Base-by-base conservation (phyloP, 768 basidiomycete species). In the Calocera viscosa region DNA sequence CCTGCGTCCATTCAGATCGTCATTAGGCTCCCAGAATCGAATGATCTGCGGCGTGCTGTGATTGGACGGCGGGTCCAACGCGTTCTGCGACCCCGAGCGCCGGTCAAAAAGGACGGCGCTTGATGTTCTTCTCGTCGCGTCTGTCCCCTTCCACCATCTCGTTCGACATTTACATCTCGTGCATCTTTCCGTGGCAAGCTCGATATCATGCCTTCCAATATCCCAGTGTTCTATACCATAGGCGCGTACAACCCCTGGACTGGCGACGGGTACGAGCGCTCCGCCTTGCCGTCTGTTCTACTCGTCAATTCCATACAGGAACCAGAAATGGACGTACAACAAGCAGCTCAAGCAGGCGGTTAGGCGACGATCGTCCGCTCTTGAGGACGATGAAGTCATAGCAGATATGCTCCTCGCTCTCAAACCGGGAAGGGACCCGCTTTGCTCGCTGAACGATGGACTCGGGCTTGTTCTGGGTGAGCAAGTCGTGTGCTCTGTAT, bases 241-340 rank as follows among this genome's bases (percentile, higher is more conserved):
- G 53, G 53, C 19, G 53, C 53, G 19, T 60, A 60, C 19, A 19
- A 60, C 53, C 53, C 53, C 7, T 60, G 53, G 53, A 60, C 53
- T 8, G 30, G 30, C 11, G 30, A 32, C 2, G 53, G 24, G 53
- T 60, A 60, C 53, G 53, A 8, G 43, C 43, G 7, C 19, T 60
- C 53, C 19, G 5, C 43, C 43, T 19, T 7, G 43, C 43, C 16
- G 43, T 47, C 19, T 19, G 24, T 19, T 7, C 19, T 47, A 8
- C 5, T 47, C n/a, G 7, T 47, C 43, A 24, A 47, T 26, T 60
- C 53, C 5, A 16, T 60, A 26, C 53, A 60, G 53, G 8, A 60
- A 60, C 14, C 53, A 2, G 16, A 2, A 60, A 60, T 60, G 53
- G 53, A 14, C 5, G 53, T 16, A 2, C 53, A 26, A 60, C 19